phyloP scores from a whole-genome alignment of 768 basidiomycete species.

The Dentipellis sp. region DNA sequence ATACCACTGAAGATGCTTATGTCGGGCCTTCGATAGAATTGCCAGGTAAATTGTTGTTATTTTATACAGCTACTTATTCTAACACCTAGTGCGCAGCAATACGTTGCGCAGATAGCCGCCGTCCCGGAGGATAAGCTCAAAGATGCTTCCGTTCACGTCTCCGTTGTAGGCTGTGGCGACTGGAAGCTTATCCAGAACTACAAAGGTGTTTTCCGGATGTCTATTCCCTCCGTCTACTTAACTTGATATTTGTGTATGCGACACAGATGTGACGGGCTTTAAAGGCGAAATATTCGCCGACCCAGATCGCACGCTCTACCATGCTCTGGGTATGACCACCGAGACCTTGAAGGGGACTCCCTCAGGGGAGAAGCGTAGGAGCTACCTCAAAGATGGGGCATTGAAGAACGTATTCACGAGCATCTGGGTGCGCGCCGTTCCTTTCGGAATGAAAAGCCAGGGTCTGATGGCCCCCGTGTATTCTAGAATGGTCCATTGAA shows the following conservation, averaged over 20 bases:
- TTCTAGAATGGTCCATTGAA: conserved; percentile 9
- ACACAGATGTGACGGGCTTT: conserved; percentile 5
- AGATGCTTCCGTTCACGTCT: conserved; percentile 2
- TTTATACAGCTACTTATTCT: neutral
- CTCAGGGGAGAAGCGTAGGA: conserved; percentile 5
- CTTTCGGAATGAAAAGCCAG: neutral
- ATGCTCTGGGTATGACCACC: conserved; percentile 7
- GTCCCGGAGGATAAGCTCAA: conserved; percentile 7
- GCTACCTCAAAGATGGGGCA: conserved; percentile 7
- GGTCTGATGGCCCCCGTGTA: neutral
- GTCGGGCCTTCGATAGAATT: no score
- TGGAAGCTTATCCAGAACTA: conserved; percentile 12
- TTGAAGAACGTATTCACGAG: conserved; percentile 4
- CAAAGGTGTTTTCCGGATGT: no score
- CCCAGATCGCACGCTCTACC: conserved; percentile 11
- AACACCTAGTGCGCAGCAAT: conserved; percentile 6
- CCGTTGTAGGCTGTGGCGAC: conserved; percentile 10
- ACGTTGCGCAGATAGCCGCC: conserved; percentile 7
- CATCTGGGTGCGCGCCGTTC: conserved; percentile 3
- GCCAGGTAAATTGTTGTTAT: no score
- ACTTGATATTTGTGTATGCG: neutral
- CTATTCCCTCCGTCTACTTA: neutral
- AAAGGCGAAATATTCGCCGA: conserved; percentile 11
- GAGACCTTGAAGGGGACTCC: conserved; percentile 8
- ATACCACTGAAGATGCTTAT: no score